Percentiles rank a stretch among this genome's conserved stretches.
phyloP scores from a whole-genome alignment of 208 protist genomes.

The Zelonia costaricensis region DNA sequence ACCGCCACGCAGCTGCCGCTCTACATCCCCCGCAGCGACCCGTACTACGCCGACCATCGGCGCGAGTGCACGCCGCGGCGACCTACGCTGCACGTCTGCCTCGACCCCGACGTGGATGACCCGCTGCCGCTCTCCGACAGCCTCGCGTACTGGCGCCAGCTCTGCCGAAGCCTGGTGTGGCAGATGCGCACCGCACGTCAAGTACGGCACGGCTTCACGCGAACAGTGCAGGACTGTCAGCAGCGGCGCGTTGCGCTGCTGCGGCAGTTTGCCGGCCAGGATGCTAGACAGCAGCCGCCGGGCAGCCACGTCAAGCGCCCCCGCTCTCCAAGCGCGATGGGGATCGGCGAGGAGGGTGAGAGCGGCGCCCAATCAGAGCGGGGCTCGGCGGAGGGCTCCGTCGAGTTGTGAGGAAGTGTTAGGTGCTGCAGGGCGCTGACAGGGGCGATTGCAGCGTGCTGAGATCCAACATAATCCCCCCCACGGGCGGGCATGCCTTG shows the following conservation, averaged over 20 bases:
- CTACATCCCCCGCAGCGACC: constrained; percentile 70
- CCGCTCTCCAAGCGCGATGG: not conserved
- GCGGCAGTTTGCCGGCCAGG: not conserved
- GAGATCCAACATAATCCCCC: too few relatives aligned
- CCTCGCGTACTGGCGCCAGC: constrained; percentile 57
- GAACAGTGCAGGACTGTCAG: constrained; percentile 29
- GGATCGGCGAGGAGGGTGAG: not conserved
- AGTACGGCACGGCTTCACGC: constrained; percentile 55
- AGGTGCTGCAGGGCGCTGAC: too few relatives aligned
- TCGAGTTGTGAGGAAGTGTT: too few relatives aligned
- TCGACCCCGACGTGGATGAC: constrained; percentile 71
- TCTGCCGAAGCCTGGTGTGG: constrained; percentile 57
- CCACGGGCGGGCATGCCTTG: too few relatives aligned
- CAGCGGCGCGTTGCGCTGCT: constrained; percentile 9
- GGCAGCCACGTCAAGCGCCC: constrained; percentile 2
- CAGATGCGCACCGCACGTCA: constrained; percentile 64
- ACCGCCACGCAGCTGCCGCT: constrained; percentile 51
- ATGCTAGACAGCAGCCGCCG: not conserved
- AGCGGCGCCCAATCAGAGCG: too few relatives aligned
- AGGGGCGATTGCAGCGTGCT: too few relatives aligned
- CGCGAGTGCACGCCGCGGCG: constrained; percentile 56
- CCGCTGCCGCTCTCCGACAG: constrained; percentile 50
- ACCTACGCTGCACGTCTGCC: constrained; percentile 70
- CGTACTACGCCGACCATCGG: constrained; percentile 80
- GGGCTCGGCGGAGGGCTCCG: too few relatives aligned